Conservation (phyloP, 2,329 filamentous ascomycete species). For the Neoscytalidium dimidiatum region DNA sequence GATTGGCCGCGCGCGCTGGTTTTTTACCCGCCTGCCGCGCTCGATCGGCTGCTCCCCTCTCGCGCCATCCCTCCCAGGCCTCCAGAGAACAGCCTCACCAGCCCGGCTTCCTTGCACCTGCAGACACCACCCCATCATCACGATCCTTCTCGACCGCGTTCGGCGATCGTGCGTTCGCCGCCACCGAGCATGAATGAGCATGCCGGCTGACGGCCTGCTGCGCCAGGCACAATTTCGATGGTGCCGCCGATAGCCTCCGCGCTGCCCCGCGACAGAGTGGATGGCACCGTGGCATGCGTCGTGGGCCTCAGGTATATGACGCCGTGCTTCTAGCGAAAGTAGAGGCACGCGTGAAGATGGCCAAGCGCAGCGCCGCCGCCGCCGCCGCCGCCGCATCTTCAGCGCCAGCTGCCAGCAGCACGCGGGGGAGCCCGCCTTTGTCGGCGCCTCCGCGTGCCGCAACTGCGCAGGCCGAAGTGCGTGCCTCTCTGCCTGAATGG, state of each 20-base stretch:
- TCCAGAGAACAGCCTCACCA: slow-evolving; percentile 1
- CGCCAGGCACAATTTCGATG: neutral
- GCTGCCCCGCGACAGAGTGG: neutral
- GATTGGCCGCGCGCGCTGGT: neutral
- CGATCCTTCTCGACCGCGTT: neutral
- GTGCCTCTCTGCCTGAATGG: neutral
- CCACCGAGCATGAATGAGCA: too few relatives aligned
- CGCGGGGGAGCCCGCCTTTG: neutral
- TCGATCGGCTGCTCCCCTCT: slow-evolving; percentile 11
- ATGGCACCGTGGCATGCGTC: slow-evolving; percentile 2
- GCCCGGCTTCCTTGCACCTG: neutral
- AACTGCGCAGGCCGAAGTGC: neutral
- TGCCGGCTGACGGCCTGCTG: neutral
- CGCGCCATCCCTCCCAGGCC: slow-evolving; percentile 5
- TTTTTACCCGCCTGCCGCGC: slow-evolving; percentile 14
- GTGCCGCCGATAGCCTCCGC: too few relatives aligned
- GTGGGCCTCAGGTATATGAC: slow-evolving; percentile 5
- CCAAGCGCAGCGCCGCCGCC: neutral
- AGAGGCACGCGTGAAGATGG: slow-evolving; percentile 6
- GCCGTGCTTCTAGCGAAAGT: too few relatives aligned
- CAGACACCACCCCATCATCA: neutral
- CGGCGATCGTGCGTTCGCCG: slow-evolving; percentile 1
- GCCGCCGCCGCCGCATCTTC: neutral
- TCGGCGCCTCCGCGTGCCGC: slow-evolving; percentile 13
- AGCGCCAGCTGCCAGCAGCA: neutral